Base-by-base conservation (phyloP, 2,329 filamentous ascomycete genomes). In the Metarhizium guizhouense region DNA sequence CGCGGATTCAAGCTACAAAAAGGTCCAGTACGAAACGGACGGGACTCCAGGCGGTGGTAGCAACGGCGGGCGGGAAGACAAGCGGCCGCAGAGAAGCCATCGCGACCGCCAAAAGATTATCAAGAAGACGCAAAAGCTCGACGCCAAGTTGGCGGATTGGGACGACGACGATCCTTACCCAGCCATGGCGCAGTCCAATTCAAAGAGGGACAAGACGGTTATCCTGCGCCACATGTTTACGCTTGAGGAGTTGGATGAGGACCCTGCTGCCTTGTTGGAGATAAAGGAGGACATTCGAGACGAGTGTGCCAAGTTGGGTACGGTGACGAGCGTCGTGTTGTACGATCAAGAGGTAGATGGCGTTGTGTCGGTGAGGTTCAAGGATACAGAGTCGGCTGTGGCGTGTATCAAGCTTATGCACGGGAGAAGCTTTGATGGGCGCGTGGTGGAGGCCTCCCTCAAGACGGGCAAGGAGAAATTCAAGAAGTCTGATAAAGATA, bases 141-240 rank as follows among this genome's bases (percentile, higher is more conserved):
- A 93, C 65, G 93, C 90, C 51, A 92, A 93, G 72, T 82, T 97
- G 38, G 88, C 91, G 3, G 92, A 97, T 70, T 99, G 94, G 94
- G 88, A 90, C 65, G 93, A 96, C 65, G 92, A 97, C 67, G 87
- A 93, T 54, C 81, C 86, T 30, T 81, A 74, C 59, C 77, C 68
- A 3, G 66, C 62, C 1, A 60, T 63, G 40, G 61, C 64, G 10
- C 77, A 79, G n/a, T 77, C 70, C 10, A 68, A 65, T 47, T 70
- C 73, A 54, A 79, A 76, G 64, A 87, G 82, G 73, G 88, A 92
- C 64, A 95, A 92, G 69, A 77, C 89, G 16, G 92, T 96, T 32
- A 85, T 97, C 56, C 74, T 99, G 60, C 90, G 90, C 67, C 85
- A 95, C 72, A 95, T 96, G 87, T 99, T 99, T 72, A 95, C 90